phyloP scores from a whole-genome alignment of 768 basidiomycete genomes.

The Rhodotorula diobovata region DNA sequence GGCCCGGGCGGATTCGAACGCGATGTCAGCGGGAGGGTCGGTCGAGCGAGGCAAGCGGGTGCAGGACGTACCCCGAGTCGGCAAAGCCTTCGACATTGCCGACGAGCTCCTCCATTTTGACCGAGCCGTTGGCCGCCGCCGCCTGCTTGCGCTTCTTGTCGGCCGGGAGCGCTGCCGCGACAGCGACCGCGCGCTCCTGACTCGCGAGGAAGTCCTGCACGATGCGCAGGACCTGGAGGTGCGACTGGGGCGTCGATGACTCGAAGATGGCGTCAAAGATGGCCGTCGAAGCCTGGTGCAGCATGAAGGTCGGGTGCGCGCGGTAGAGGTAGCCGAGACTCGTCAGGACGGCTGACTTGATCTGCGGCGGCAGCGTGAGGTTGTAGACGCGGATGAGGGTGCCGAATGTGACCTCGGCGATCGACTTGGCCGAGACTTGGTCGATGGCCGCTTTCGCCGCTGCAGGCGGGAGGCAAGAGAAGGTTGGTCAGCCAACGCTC shows the following conservation, averaged over 20 bases:
- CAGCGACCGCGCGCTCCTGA: slow-evolving; percentile 1
- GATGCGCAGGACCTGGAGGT: slow-evolving; percentile 71
- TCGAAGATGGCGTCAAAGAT: slow-evolving; percentile 89
- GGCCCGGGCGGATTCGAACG: not conserved
- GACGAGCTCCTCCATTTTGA: slow-evolving; percentile 89
- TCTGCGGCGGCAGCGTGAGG: slow-evolving; percentile 57
- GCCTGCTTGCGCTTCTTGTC: slow-evolving; percentile 44
- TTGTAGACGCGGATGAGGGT: slow-evolving; percentile 68
- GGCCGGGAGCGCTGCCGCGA: not conserved
- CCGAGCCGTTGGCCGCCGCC: slow-evolving; percentile 40
- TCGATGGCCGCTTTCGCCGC: slow-evolving; percentile 9
- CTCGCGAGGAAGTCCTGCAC: slow-evolving; percentile 77
- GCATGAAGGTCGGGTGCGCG: slow-evolving; percentile 86
- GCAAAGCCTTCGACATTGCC: slow-evolving; percentile 94
- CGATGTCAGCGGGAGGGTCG: not conserved
- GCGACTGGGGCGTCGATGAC: slow-evolving; percentile 66
- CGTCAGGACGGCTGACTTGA: slow-evolving; percentile 71
- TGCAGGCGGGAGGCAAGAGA: not conserved
- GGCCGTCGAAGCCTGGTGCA: slow-evolving; percentile 64
- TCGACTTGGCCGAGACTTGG: slow-evolving; percentile 55
- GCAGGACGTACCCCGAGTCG: slow-evolving; percentile 72
- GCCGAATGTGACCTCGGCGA: slow-evolving; percentile 77
- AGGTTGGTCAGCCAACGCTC: not conserved
- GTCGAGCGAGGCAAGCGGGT: not conserved
- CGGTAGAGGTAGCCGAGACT: slow-evolving; percentile 90